Conservation (phyloP, 768 basidiomycete genomes). For the Hericium erinaceus region DNA sequence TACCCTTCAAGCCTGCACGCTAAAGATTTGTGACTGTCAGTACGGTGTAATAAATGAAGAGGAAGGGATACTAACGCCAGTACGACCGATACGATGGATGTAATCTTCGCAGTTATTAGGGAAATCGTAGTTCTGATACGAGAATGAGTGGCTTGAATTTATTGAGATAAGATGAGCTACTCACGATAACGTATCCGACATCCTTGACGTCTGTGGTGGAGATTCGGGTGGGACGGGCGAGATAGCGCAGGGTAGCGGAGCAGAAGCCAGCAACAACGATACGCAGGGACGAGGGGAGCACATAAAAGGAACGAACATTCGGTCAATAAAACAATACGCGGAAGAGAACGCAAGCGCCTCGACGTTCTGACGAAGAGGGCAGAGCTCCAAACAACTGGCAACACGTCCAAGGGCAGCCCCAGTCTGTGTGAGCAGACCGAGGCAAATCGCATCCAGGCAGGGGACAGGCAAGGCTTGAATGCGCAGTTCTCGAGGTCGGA, state of each 20-base stretch:
- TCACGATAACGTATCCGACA: conserved; percentile 91
- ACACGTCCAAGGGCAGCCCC: conserved; percentile 32
- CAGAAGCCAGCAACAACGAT: not conserved
- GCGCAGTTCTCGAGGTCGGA: conserved; percentile 28
- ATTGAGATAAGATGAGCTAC: conserved; percentile 23
- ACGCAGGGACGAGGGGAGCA: conserved; percentile 17
- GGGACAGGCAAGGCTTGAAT: conserved; percentile 46
- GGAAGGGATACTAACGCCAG: conserved; percentile 50
- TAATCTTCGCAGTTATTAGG: conserved; percentile 98
- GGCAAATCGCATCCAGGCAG: conserved; percentile 38
- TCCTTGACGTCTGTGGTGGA: conserved; percentile 88
- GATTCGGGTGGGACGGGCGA: conserved; percentile 16
- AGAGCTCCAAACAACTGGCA: conserved; percentile 24
- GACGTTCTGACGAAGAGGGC: conserved; percentile 25
- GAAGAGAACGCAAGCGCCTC: conserved; percentile 41
- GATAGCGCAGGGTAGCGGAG: conserved; percentile 17
- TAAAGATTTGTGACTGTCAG: conserved; percentile 20
- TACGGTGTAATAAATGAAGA: not conserved
- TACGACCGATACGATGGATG: conserved; percentile 97
- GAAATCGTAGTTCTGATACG: conserved; percentile 86
- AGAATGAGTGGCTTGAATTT: conserved; percentile 3
- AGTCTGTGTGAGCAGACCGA: conserved; percentile 22
- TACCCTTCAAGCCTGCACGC: conserved; percentile 89
- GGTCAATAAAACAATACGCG: conserved; percentile 36
- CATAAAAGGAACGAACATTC: conserved; percentile 29